A percentile compares a stretch with the other conserved stretches of the same genome.
These are phyloP conservation scores for Ambrosiella xylebori DNA, from an alignment of 2,329 filamentous ascomycete genomes.

Conservation along the genomic window DNA sequence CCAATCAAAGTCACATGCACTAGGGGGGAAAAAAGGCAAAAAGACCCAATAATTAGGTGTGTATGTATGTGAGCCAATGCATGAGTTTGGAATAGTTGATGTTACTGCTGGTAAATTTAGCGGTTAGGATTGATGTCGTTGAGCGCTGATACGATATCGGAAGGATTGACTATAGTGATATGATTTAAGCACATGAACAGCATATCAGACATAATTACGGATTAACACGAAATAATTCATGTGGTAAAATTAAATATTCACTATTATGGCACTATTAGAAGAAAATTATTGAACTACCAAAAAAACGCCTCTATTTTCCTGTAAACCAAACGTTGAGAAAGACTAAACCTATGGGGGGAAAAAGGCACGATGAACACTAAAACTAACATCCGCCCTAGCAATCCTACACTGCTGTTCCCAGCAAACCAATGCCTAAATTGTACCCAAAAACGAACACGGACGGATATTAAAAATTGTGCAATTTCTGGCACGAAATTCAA, in stretches of 20 bases:
- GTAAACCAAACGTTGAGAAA: constrained; percentile 2
- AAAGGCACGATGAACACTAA: not conserved
- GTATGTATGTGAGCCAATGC: no score
- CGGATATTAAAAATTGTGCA: not conserved
- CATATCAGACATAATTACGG: no score
- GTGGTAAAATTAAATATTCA: not conserved
- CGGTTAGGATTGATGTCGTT: not conserved
- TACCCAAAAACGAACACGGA: not conserved
- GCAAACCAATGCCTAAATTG: not conserved
- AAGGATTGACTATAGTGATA: not conserved
- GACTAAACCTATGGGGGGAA: not conserved
- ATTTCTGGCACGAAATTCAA: not conserved
- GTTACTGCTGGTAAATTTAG: not conserved
- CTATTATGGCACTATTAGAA: not conserved
- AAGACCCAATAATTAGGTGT: no score
- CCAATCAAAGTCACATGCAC: no score
- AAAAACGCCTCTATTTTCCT: constrained; percentile 4
- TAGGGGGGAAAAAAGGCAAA: no score
- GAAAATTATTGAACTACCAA: not conserved
- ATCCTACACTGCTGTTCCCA: not conserved
- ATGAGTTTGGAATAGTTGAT: no score
- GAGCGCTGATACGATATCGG: not conserved
- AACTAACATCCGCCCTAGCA: not conserved
- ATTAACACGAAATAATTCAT: no score
- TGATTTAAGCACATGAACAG: no score